Base-by-base conservation (phyloP, 352 stramenopile species). In the Phytophthora rubi region DNA sequence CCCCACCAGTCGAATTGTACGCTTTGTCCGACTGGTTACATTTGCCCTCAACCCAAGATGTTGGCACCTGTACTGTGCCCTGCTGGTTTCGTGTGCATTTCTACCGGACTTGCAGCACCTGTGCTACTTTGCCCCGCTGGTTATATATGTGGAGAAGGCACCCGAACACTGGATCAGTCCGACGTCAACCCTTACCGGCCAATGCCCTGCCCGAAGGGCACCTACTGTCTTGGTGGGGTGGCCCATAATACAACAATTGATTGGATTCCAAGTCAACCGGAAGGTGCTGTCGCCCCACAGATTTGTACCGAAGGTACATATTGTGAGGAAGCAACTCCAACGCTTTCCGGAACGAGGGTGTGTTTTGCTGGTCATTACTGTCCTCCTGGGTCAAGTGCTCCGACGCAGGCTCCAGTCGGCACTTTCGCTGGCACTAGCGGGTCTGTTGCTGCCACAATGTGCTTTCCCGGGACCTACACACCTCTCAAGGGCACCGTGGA, bases 331-430 rank as follows among this genome's bases (percentile, higher is more conserved):
- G 86, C 85, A 47, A 97, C 94, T 1, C 78, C 88, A 33, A 90
- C 75, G 2, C 70, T 91, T 0, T 92, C 90, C 0, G 97, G 94
- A 8, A 94, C 85, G 23, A 87, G 86, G 1, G 75, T 84, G 37
- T 99, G 97, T 76, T 98, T 90, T 47, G 84, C 89, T 6, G 98
- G 98, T 2, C 97, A 99, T 68, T 99, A 99, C 71, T 99, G 97
- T 72, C 96, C 96, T 32, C 90, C 94, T 21, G 92, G 92, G 0
- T 92, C 93, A 4, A 85, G 76, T 21, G 86, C 88, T 15, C 97
- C 97, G 0, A 93, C 89, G 6, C 80, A 98, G 70, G 90, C 94
- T 30, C 96, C 96, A 12, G 84, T 98, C 0, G 98, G 98, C 2
- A 98, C 88, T 26, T 99, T 98, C 74, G 82, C 94, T 5, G 83